Percentiles rank a stretch among this genome's conserved stretches.
Evolutionary conservation across 805 yeast genomes (phyloP).

Genomic region (Metschnikowia gelsemii): DNA sequence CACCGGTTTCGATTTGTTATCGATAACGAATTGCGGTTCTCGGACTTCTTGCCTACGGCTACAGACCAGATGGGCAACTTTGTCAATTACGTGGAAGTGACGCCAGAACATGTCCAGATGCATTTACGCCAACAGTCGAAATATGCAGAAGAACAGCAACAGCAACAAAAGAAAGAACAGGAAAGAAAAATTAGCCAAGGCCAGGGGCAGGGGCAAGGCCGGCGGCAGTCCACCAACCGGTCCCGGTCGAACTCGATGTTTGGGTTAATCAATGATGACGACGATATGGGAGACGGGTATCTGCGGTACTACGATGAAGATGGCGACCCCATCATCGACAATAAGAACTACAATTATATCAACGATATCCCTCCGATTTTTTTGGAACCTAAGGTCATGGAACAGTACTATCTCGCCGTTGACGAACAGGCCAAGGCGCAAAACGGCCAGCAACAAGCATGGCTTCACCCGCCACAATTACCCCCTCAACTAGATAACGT

Average conservation of each 20-base stretch:
- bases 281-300: slow-evolving; percentile 82
- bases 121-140: slow-evolving; percentile 31
- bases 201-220: slow-evolving; percentile 12
- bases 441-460: slow-evolving; percentile 55
- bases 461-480: slow-evolving; percentile 89
- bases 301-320: slow-evolving; percentile 68
- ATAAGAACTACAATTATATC: slow-evolving; percentile 45
- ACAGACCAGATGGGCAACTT: slow-evolving; percentile 96
- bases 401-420: slow-evolving; percentile 73
- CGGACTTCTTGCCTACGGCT: slow-evolving; percentile 91
- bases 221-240: slow-evolving; percentile 27
- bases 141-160: slow-evolving; percentile 22
- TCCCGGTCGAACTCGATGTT: slow-evolving; percentile 59
- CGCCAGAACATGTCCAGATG: slow-evolving; percentile 38
- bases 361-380: slow-evolving; percentile 78
- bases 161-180: slow-evolving; percentile 14
- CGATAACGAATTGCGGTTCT: slow-evolving; percentile 86
- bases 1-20: slow-evolving; percentile 92
- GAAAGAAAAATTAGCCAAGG: slow-evolving; percentile 16
- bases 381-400: slow-evolving; percentile 85
- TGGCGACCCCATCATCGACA: slow-evolving; percentile 26
- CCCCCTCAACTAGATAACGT: slow-evolving; percentile 97
- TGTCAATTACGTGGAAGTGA: slow-evolving; percentile 84
- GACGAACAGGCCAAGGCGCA: slow-evolving; percentile 65
- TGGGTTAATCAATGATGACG: slow-evolving; percentile 63